A percentile compares a stretch with the other conserved stretches of the same genome.
Conservation (phyloP, 441 rosid species). For the Corymbia calophylla region DNA sequence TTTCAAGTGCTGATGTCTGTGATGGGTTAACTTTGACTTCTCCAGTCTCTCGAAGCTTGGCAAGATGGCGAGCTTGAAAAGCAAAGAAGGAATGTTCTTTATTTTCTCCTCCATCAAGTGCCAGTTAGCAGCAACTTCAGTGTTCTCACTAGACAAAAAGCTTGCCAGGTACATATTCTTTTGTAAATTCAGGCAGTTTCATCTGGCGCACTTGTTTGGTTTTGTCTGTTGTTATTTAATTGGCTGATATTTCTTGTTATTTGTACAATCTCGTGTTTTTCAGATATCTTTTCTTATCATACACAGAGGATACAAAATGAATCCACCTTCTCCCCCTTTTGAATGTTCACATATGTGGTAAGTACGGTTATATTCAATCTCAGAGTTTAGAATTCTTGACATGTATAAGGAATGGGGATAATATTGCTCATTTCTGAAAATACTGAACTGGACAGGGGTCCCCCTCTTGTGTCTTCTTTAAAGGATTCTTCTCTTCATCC, state of each 20-base stretch:
- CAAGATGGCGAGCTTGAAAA: slow-evolving; percentile 98
- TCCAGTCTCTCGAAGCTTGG: slow-evolving; percentile 96
- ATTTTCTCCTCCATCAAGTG: slow-evolving; percentile 98
- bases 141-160: slow-evolving; percentile 69
- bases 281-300: slow-evolving; percentile 94
- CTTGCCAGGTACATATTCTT: slow-evolving; percentile 73
- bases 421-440: slow-evolving; percentile 11
- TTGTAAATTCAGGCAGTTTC: background rate
- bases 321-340: slow-evolving; percentile 96
- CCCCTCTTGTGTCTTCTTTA: slow-evolving; percentile 81
- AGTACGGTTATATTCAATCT: slow-evolving; percentile 11
- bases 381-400: background rate
- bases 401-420: background rate
- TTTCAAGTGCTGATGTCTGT: background rate
- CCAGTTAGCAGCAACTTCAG: slow-evolving; percentile 97
- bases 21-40: slow-evolving; percentile 11
- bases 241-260: slow-evolving; percentile 20
- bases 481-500: slow-evolving; percentile 90
- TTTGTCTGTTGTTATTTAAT: slow-evolving; percentile 4
- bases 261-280: slow-evolving; percentile 33
- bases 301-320: slow-evolving; percentile 95
- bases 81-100: slow-evolving; percentile 86
- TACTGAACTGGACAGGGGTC: slow-evolving; percentile 66
- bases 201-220: background rate
- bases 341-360: slow-evolving; percentile 99